These are phyloP conservation scores for Viola pubescens DNA, from an alignment of 441 rosid genomes.

Conservation along the genomic window DNA sequence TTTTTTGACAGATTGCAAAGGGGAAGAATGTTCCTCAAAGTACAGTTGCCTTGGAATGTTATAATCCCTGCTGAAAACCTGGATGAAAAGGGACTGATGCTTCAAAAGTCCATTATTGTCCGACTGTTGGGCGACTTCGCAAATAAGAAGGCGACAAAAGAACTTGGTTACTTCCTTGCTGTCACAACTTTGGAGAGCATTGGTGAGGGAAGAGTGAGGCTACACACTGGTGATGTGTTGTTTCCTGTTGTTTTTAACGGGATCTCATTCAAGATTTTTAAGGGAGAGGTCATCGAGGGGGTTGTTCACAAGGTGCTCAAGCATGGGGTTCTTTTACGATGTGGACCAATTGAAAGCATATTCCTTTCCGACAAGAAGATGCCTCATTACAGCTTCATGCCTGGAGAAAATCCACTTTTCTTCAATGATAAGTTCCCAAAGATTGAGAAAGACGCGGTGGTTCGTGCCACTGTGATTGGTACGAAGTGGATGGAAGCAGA, in stretches of 20 bases:
- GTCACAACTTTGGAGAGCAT: constrained; percentile 50
- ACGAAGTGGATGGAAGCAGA: constrained; percentile 71
- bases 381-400: constrained; percentile 48
- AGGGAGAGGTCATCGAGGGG: constrained; percentile 68
- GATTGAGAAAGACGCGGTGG: constrained; percentile 44
- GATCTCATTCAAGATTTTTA: constrained; percentile 68
- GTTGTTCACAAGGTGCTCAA: constrained; percentile 61
- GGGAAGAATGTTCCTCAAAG: constrained; percentile 52
- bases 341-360: constrained; percentile 53
- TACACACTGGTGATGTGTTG: constrained; percentile 60
- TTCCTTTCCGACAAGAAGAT: constrained; percentile 51
- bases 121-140: constrained; percentile 58
- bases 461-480: constrained; percentile 56
- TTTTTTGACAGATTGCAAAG: constrained; percentile 18
- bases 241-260: constrained; percentile 66
- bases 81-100: constrained; percentile 56
- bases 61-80: constrained; percentile 56
- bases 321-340: constrained; percentile 72
- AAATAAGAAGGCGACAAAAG: constrained; percentile 57
- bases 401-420: constrained; percentile 64
- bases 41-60: constrained; percentile 69
- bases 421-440: constrained; percentile 47
- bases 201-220: constrained; percentile 71
- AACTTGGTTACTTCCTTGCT: constrained; percentile 59
- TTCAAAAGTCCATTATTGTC: constrained; percentile 51